Conservation (phyloP, 192 early-diverging fungal species). For the Backusella australiensis region DNA sequence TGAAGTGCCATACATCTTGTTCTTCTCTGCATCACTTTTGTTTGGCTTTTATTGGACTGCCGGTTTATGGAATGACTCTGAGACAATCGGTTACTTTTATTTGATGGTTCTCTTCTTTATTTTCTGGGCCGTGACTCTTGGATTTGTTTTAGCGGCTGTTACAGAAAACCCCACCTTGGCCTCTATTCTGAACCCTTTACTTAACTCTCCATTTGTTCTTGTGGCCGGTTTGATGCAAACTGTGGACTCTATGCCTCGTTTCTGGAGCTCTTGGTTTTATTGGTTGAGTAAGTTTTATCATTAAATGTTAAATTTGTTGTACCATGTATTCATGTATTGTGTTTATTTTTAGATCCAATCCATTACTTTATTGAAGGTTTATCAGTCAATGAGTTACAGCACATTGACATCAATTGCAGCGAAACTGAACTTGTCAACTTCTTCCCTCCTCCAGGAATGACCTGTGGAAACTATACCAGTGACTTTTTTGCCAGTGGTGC, state of each 20-base stretch:
- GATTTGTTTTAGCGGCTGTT: constrained; percentile 63
- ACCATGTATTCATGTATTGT: background rate
- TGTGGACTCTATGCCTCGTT: constrained; percentile 58
- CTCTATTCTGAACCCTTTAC: constrained; percentile 63
- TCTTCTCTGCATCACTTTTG: constrained; percentile 63
- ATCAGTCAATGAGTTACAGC: constrained; percentile 56
- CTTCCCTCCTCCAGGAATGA: constrained; percentile 53
- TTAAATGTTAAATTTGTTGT: background rate
- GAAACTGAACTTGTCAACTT: constrained; percentile 52
- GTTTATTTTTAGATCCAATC: constrained; percentile 44
- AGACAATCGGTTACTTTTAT: constrained; percentile 64
- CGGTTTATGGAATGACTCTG: constrained; percentile 51
- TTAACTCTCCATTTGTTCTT: constrained; percentile 61
- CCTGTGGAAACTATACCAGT: constrained; percentile 54
- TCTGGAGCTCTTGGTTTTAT: constrained; percentile 74
- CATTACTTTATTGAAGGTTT: constrained; percentile 67
- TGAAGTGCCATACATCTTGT: constrained; percentile 65
- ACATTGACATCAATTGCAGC: constrained; percentile 46
- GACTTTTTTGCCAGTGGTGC: constrained; percentile 9
- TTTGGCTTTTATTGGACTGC: constrained; percentile 74
- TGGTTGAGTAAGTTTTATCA: constrained; percentile 35
- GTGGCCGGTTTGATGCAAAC: constrained; percentile 71
- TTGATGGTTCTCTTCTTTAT: constrained; percentile 55
- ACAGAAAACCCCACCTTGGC: constrained; percentile 58
- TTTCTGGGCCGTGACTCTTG: constrained; percentile 64